Evolutionary conservation across 2,329 filamentous ascomycete genomes (phyloP), one percentile per base, ranked within the genome.

Genomic region (Penicillium sp.): DNA sequence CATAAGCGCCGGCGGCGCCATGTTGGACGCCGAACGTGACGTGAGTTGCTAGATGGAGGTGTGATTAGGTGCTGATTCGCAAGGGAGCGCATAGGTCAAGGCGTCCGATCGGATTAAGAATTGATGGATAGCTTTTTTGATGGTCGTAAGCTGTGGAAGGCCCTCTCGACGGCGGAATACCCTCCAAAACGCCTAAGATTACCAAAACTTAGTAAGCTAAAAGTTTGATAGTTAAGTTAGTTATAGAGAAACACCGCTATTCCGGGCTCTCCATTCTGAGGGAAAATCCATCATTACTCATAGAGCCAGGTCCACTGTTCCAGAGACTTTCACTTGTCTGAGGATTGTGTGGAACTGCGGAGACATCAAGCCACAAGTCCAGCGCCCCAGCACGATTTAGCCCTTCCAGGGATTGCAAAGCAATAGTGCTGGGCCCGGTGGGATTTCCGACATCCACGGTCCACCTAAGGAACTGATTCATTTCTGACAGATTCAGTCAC

Each of bases 1-100:
- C 2, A 60, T 67, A 67, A 67, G 65, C 65, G 64, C 61, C 52
- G 41, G 46, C 50, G 22, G 56, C 60, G 60, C 62, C 61, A 49
- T 58, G 57, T 64, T 66, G 59, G 59, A 60, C 55, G 40, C 37
- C 31, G 36, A 59, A 52, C 46, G 56, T 56, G 55, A 44, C 46
- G 37, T 53, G 53, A 59, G 53, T 59, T 50, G 47, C 47, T 56
- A 52, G 27, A 49, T 35, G n/a, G n/a, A 10, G n/a, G 44, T 49
- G 44, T 35, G 44, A 49, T 59, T 50, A 59, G 44, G 41, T 51
- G 56, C 40, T 33, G 19, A 22, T 27, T 51, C 52, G 33, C 19
- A 33, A 53, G 31, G 37, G 41, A 44, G 39, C 40, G 33, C 46
- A 55, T 46, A 35, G 33, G 22, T 36, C 18, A 40, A 51, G 55